Conservation (phyloP, 2,329 filamentous ascomycete genomes). For the Westerdykella sp. region DNA sequence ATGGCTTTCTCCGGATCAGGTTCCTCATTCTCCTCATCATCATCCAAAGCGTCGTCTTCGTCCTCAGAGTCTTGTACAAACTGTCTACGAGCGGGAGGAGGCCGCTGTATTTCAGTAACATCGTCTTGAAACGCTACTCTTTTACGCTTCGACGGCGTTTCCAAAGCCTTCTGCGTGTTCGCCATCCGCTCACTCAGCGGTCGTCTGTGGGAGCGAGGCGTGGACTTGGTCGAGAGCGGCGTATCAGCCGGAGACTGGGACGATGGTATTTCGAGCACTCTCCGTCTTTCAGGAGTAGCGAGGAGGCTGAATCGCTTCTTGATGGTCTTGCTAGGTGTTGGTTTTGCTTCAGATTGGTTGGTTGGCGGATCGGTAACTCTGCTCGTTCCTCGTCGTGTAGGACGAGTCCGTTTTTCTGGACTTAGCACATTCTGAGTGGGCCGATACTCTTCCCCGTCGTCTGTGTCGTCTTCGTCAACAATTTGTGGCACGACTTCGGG, state of each 20-base stretch:
- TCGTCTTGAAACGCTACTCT: constrained; percentile 23
- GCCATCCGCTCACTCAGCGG: constrained; percentile 12
- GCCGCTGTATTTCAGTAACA: constrained; percentile 3
- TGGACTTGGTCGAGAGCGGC: constrained; percentile 21
- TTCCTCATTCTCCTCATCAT: constrained; percentile 6
- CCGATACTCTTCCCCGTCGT: constrained; percentile 15
- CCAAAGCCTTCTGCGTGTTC: constrained; percentile 7
- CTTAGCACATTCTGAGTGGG: constrained; percentile 26
- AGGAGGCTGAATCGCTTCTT: constrained; percentile 24
- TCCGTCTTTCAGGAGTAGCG: constrained; percentile 29
- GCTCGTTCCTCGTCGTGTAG: constrained; percentile 4
- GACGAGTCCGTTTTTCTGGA: constrained; percentile 7
- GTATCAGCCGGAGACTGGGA: constrained; percentile 33
- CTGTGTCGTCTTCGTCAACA: constrained; percentile 3
- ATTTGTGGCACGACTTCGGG: not conserved
- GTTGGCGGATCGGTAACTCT: not conserved
- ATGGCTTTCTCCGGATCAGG: constrained; percentile 3
- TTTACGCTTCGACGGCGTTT: constrained; percentile 27
- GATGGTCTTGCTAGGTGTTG: not conserved
- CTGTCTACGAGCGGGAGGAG: constrained; percentile 14
- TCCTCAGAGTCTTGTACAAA: constrained; percentile 34
- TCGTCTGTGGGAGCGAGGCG: constrained; percentile 11
- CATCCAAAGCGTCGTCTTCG: constrained; percentile 11
- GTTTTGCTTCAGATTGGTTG: not conserved
- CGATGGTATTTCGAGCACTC: constrained; percentile 27